Evolutionary conservation across 352 stramenopile genomes (phyloP).

Genomic region (Lagenidium giganteum): DNA sequence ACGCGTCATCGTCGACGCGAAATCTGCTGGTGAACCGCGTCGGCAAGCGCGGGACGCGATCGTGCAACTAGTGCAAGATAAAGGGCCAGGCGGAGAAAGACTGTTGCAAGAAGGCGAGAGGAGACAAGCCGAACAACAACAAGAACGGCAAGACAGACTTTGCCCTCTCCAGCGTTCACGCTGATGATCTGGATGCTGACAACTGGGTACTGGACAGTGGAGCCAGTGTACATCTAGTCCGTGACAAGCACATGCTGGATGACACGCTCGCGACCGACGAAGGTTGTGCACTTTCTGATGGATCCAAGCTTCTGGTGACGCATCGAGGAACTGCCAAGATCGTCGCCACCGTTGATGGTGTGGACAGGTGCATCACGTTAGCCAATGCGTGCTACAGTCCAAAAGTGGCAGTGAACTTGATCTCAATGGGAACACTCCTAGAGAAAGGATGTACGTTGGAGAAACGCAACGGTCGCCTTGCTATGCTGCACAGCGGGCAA

Average conservation of each 20-base stretch:
- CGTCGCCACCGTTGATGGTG: not conserved
- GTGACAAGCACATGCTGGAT: not conserved
- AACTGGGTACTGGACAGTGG: constrained; percentile 8
- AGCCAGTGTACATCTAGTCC: not conserved
- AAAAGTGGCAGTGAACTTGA: not conserved
- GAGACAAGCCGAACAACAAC: too few species aligned
- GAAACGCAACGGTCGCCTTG: not conserved
- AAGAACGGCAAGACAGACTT: too few species aligned
- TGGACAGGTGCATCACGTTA: not conserved
- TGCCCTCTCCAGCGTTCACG: too few species aligned
- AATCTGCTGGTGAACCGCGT: not conserved
- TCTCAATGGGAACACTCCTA: constrained; percentile 3
- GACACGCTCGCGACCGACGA: not conserved
- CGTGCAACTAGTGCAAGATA: not conserved
- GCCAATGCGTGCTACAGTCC: not conserved
- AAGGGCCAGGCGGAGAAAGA: not conserved
- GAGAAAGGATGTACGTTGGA: not conserved
- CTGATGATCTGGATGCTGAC: too few species aligned
- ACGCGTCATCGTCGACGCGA: too few species aligned
- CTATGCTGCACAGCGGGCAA: not conserved
- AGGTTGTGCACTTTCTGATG: not conserved
- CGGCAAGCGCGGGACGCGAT: not conserved
- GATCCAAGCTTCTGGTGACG: not conserved
- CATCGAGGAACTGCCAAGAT: not conserved
- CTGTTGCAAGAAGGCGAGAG: too few species aligned